phyloP scores from a whole-genome alignment of 441 rosid species.

The Mallotus japonicus region DNA sequence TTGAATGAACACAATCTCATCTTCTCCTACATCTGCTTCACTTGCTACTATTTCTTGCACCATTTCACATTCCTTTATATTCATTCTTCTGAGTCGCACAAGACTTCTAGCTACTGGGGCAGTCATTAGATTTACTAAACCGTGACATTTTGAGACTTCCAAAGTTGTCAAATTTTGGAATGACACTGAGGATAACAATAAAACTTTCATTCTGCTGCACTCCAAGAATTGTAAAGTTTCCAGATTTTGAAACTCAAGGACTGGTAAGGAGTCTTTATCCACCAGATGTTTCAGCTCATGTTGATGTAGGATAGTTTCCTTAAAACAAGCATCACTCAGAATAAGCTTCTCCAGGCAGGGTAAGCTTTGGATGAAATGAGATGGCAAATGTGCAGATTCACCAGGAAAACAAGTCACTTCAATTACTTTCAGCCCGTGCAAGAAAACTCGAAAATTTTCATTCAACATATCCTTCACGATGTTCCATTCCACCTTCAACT shows the following conservation, averaged over 20 bases:
- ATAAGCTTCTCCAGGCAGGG: too few species aligned
- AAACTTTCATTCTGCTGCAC: neutral
- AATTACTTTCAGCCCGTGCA: neutral
- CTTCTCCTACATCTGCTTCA: too few species aligned
- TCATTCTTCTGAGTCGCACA: slow-evolving; percentile 24
- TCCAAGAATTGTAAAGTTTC: neutral
- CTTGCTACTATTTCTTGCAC: too few species aligned
- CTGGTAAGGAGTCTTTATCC: neutral
- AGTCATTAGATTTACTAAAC: too few species aligned
- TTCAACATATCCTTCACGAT: too few species aligned
- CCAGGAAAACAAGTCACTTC: neutral
- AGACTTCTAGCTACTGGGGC: slow-evolving; percentile 29
- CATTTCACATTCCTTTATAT: slow-evolving; percentile 6
- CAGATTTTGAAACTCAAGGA: neutral
- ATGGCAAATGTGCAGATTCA: neutral
- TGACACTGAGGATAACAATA: slow-evolving; percentile 20
- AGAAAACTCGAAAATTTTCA: neutral
- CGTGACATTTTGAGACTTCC: too few species aligned
- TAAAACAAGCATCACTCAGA: neutral
- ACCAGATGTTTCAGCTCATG: slow-evolving; percentile 11
- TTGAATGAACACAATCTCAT: neutral
- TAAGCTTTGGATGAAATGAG: too few species aligned
- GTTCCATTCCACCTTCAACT: too few species aligned
- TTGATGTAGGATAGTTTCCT: slow-evolving; percentile 1
- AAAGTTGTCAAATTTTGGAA: slow-evolving; percentile 11